Evolutionary conservation across 2,329 filamentous ascomycete species (phyloP), one percentile per base, ranked within the genome.

Genomic region (Mycogone perniciosa): DNA sequence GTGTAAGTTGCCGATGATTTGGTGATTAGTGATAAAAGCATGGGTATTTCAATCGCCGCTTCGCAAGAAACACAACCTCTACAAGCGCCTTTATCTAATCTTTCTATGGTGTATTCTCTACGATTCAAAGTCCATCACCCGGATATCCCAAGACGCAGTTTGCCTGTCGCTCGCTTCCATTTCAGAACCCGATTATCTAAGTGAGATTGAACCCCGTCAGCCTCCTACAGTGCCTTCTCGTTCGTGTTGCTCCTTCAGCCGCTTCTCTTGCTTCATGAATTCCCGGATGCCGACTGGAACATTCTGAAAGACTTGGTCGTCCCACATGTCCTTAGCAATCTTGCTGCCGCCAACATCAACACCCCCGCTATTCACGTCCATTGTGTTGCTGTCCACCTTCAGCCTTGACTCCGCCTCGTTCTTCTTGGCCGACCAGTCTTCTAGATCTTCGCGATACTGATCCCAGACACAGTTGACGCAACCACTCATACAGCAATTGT

Each of bases 391-490:
- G 4, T 34, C 37, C 6, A 41, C 52, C 30, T 55, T 62, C 53
- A 84, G 59, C 41, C 77, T 76, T 34, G 64, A 64, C 59, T 84
- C 79, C 1, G 89, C 89, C 62, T 85, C 78, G 4, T 75, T 71
- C 34, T 78, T 80, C 52, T 82, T 79, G 10, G 74, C 72, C 4
- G 84, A 86, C 89, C 90, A 97, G 52, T 88, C 87, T 67, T 97
- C 91, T 70, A 97, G 77, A 47, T 97, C 93, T 58, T 99, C 92
- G 7, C 91, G 80, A 68, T 85, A 97, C 48, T 82, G 76, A 61
- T 96, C 91, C 91, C 91, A 97, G 3, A 97, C 93, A 67, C 93
- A 99, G 67, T 97, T 91, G 44, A 96, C 92, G 66, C 93, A 99
- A 3, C 93, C 93, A 63, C 88, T 93, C 93, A 99, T 99, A 71